Evolutionary conservation across 1,284 basidiomycete species (phyloP).

Genomic region (Boletus semigastroideus): DNA sequence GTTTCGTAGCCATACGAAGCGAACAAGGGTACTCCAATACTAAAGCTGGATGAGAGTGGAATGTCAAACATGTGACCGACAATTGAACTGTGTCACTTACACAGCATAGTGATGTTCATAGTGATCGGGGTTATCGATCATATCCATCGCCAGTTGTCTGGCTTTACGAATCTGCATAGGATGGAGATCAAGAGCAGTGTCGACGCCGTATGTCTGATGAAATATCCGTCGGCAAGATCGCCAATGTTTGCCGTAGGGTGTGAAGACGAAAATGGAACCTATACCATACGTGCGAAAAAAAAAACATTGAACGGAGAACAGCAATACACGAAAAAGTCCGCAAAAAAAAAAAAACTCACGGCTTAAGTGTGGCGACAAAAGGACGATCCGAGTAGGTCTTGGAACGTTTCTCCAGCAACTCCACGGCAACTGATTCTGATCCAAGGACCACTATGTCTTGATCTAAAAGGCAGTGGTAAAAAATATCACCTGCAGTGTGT

Average conservation of each 20-base stretch:
- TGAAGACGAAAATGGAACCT: constrained; percentile 3
- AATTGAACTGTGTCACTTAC: neutral
- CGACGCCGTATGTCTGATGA: constrained; percentile 8
- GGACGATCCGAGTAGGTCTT: constrained; percentile 14
- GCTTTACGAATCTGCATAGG: constrained; percentile 14
- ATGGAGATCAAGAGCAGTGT: constrained; percentile 1
- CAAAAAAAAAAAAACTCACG: constrained; percentile 9
- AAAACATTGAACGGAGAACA: neutral
- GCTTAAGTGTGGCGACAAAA: constrained; percentile 4
- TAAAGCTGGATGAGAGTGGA: neutral
- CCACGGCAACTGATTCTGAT: constrained; percentile 3
- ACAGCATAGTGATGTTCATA: constrained; percentile 5
- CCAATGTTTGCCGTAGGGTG: constrained; percentile 11
- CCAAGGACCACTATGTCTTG: constrained; percentile 13
- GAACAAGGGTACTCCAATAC: constrained; percentile 6
- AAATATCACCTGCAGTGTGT: constrained; percentile 2
- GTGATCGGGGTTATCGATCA: constrained; percentile 6
- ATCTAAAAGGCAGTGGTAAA: constrained; percentile 14
- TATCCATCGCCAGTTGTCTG: constrained; percentile 8
- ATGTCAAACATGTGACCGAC: neutral
- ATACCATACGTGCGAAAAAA: constrained; percentile 1
- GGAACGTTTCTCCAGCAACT: constrained; percentile 17
- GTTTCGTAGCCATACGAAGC: constrained; percentile 19
- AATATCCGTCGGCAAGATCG: constrained; percentile 12
- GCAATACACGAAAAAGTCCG: neutral